Conservation (phyloP, 1,284 basidiomycete genomes). For the Ganoderma multipileum region DNA sequence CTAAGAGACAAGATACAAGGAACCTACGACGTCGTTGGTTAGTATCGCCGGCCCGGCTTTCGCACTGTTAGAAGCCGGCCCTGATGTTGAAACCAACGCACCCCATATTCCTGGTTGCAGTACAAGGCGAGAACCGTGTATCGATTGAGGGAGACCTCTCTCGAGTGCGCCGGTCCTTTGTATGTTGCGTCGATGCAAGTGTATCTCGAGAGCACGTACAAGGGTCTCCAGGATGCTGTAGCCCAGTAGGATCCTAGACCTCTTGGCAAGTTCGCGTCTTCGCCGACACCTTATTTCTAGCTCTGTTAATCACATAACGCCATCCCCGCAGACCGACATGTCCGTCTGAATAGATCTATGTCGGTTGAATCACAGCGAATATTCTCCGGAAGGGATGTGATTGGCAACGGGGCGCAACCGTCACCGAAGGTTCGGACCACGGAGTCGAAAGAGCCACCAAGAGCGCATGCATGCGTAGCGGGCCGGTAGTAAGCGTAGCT, state of each 20-base stretch:
- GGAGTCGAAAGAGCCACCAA: neutral
- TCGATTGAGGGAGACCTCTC: neutral
- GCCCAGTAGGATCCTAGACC: neutral
- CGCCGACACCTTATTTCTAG: neutral
- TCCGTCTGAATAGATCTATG: neutral
- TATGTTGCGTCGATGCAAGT: neutral
- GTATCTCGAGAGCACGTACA: neutral
- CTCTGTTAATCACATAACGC: neutral
- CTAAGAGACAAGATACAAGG: neutral
- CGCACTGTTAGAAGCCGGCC: too few relatives aligned
- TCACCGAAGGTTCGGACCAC: neutral
- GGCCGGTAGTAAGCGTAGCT: neutral
- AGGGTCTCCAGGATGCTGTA: neutral
- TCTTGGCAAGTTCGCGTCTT: neutral
- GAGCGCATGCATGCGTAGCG: neutral
- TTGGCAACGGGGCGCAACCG: neutral
- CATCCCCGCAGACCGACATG: neutral
- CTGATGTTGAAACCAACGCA: neutral
- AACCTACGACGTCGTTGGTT: neutral
- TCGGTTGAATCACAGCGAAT: neutral
- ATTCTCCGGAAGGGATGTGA: neutral
- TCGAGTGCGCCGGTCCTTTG: neutral
- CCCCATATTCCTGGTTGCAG: neutral
- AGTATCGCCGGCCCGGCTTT: neutral
- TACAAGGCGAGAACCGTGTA: neutral